These are phyloP conservation scores for Magnaporthiopsis rhizophila DNA, from an alignment of 2,329 filamentous ascomycete genomes.

Conservation along the genomic window DNA sequence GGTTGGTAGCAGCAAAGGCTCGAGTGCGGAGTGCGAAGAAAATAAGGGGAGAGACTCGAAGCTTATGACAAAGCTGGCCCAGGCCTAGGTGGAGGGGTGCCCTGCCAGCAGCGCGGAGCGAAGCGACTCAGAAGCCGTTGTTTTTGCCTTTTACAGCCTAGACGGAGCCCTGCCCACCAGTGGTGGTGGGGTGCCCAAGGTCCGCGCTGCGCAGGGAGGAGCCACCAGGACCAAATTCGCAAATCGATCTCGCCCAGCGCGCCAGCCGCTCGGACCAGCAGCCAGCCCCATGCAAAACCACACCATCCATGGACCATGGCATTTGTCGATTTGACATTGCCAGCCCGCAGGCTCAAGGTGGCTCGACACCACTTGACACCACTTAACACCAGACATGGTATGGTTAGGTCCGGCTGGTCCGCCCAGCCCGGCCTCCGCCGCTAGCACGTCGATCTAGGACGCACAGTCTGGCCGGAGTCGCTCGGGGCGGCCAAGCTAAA, in stretches of 20 bases:
- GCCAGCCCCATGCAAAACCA: neutral
- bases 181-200: neutral
- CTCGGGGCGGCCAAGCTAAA: neutral
- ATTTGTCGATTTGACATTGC: neutral
- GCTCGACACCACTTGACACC: neutral
- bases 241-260: neutral
- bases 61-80: neutral
- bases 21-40: neutral
- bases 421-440: neutral
- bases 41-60: neutral
- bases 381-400: neutral
- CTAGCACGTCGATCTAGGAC: neutral
- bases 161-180: neutral
- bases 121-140: neutral
- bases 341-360: neutral
- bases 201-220: neutral
- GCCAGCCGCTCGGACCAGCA: neutral
- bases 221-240: neutral
- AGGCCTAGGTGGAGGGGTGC: neutral
- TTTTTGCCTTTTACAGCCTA: neutral
- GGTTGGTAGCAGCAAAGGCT: neutral
- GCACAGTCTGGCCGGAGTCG: neutral
- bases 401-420: neutral
- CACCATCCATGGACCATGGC: neutral
- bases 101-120: neutral